Evolutionary conservation across 805 yeast species (phyloP).

Genomic region (Candida vartiovaarae): DNA sequence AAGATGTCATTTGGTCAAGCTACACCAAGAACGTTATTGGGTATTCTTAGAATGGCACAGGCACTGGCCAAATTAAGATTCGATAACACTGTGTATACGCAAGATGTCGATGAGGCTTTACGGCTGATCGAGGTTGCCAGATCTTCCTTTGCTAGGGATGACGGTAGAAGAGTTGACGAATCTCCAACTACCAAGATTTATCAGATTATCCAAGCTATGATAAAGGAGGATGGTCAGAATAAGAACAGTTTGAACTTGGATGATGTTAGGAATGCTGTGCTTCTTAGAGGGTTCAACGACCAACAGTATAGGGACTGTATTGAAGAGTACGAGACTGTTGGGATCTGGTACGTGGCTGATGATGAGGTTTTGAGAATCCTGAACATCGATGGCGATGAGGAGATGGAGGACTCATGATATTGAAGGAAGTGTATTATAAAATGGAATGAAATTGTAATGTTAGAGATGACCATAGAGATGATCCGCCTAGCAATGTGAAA

Average conservation of each 20-base stretch:
- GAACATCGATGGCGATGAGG: constrained; percentile 14
- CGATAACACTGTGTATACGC: constrained; percentile 75
- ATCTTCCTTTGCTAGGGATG: constrained; percentile 56
- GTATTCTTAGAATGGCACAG: constrained; percentile 92
- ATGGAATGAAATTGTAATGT: too few species aligned
- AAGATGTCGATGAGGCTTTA: constrained; percentile 93
- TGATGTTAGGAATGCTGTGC: constrained; percentile 51
- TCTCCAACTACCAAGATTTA: constrained; percentile 64
- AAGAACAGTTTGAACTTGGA: constrained; percentile 33
- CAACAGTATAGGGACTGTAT: constrained; percentile 72
- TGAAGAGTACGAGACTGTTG: constrained; percentile 60
- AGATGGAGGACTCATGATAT: constrained; percentile 1
- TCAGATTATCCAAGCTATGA: constrained; percentile 58
- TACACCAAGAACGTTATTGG: constrained; percentile 92
- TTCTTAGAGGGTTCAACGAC: constrained; percentile 80
- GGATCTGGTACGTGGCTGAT: constrained; percentile 71
- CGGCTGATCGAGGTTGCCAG: constrained; percentile 90
- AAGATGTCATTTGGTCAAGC: constrained; percentile 95
- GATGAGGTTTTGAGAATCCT: constrained; percentile 56
- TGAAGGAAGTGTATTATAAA: too few species aligned
- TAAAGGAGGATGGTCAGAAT: constrained; percentile 31
- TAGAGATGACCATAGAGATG: too few species aligned
- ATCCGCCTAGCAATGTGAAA: too few species aligned
- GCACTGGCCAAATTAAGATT: constrained; percentile 82
- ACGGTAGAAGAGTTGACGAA: constrained; percentile 49